Evolutionary conservation across 2,329 filamentous ascomycete genomes (phyloP), one percentile per base, ranked within the genome.

Genomic region (Fusarium piperis): DNA sequence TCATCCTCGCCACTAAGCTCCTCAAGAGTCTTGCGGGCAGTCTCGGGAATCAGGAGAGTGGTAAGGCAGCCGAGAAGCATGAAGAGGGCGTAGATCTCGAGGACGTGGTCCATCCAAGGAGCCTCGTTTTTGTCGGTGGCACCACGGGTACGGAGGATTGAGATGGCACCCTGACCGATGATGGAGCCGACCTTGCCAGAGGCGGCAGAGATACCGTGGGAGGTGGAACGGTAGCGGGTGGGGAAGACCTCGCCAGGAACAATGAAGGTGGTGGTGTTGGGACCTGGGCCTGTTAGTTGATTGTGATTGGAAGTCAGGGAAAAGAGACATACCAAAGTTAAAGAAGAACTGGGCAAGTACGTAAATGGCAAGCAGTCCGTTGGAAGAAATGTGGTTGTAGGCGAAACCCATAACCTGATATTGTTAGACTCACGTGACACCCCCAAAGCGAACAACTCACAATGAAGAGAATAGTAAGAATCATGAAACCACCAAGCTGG

Each of bases 41-140:
- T 94, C 85, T 94, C 92, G 9, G 91, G 91, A 65, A 94, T 93
- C 64, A 93, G 82, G 2, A 93, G 81, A 1, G 91, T 91, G 11
- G 91, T 92, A 78, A 92, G 86, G 81, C 89, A 84, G 63, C 93
- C 93, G 64, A 89, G 84, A 35, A 94, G 85, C 92, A 94, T 94
- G 85, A 95, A 94, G 30, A 93, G 85, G 7, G 92, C 91, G 77
- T 87, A 88, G 74, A 94, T 94, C 85, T 93, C 85, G 77, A 94
- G 89, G 41, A 94, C 92, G 79, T 94, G 92, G 82, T 94, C 86
- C 80, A 94, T 87, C 92, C 92, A 94, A 2, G 91, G 92, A 16
- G 79, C 76, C 0, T 76, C 71, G 68, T 83, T 82, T 3, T 59
- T 71, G 9, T 72, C 63, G 35, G 82, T 82, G 16, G 82, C 84